These are phyloP conservation scores for Cryptosporidium sp. DNA, from an alignment of 169 alveolate genomes.

Conservation along the genomic window DNA sequence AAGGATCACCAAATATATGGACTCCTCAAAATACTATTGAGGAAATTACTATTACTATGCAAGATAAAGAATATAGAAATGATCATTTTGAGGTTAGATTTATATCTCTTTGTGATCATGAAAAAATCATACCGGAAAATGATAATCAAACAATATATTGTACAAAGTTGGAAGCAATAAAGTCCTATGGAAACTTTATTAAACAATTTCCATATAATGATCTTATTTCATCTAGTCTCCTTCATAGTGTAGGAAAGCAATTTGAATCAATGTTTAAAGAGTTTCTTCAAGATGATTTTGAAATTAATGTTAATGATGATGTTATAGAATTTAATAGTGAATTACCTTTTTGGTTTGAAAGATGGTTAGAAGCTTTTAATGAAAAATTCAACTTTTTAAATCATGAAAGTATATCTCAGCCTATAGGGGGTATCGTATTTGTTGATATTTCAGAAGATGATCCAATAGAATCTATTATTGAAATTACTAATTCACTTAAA, in stretches of 20 bases:
- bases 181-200: conserved; percentile 34
- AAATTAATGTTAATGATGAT: neutral
- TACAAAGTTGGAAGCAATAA: neutral
- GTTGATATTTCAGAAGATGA: conserved; percentile 60
- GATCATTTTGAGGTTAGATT: conserved; percentile 39
- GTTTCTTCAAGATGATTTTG: conserved; percentile 10
- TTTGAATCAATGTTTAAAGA: conserved; percentile 49
- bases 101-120: conserved; percentile 44
- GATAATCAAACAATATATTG: neutral
- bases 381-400: conserved; percentile 20
- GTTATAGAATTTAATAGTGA: neutral
- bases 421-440: conserved; percentile 71
- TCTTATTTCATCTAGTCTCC: conserved; percentile 4
- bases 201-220: conserved; percentile 53
- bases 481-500: conserved; percentile 32
- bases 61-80: neutral
- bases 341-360: conserved; percentile 65
- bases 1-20: conserved; percentile 23
- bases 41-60: conserved; percentile 15
- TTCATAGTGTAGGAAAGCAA: conserved; percentile 11
- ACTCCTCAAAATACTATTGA: conserved; percentile 31
- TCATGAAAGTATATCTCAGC: conserved; percentile 53
- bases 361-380: conserved; percentile 48
- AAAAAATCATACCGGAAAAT: neutral
- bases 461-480: conserved; percentile 48